phyloP scores from a whole-genome alignment of 179 eudicot species.

The Pouteria campechiana region DNA sequence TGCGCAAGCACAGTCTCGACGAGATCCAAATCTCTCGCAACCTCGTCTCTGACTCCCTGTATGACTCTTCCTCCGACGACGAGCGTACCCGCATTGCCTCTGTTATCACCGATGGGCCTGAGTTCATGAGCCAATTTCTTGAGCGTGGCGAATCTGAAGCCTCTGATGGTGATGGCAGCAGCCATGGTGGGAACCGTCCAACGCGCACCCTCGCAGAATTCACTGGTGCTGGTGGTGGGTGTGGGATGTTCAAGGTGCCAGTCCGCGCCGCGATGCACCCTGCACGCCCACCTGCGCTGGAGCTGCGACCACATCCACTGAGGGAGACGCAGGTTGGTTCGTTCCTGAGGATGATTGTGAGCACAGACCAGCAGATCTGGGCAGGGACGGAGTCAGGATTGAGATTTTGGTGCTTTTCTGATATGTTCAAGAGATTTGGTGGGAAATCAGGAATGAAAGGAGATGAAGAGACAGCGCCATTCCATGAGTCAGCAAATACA shows the following conservation, averaged over 20 bases:
- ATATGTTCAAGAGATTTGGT: conserved; percentile 52
- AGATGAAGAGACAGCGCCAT: conserved; percentile 92
- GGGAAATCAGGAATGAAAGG: conserved; percentile 76
- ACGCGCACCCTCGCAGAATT: conserved; percentile 40
- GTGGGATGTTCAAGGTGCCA: conserved; percentile 63
- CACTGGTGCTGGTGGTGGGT: conserved; percentile 36
- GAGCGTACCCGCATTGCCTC: not conserved
- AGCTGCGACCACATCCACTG: conserved; percentile 89
- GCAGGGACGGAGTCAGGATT: conserved; percentile 96
- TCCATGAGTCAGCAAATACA: conserved; percentile 56
- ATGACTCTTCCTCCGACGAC: conserved; percentile 23
- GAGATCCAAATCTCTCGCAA: conserved; percentile 19
- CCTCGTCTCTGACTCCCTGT: conserved; percentile 1
- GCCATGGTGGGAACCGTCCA: not conserved
- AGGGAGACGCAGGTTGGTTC: conserved; percentile 91
- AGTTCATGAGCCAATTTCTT: not conserved
- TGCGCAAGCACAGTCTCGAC: conserved; percentile 66
- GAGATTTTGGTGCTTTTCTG: conserved; percentile 60
- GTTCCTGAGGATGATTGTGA: conserved; percentile 65
- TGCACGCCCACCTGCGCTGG: conserved; percentile 60
- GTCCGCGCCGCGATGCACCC: conserved; percentile 76
- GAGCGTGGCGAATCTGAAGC: not conserved
- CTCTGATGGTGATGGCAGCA: not conserved
- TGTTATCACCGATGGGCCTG: not conserved
- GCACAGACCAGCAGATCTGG: conserved; percentile 86